These are phyloP conservation scores for Xylariales sp. DNA, from an alignment of 2,329 filamentous ascomycete genomes.

Conservation along the genomic window DNA sequence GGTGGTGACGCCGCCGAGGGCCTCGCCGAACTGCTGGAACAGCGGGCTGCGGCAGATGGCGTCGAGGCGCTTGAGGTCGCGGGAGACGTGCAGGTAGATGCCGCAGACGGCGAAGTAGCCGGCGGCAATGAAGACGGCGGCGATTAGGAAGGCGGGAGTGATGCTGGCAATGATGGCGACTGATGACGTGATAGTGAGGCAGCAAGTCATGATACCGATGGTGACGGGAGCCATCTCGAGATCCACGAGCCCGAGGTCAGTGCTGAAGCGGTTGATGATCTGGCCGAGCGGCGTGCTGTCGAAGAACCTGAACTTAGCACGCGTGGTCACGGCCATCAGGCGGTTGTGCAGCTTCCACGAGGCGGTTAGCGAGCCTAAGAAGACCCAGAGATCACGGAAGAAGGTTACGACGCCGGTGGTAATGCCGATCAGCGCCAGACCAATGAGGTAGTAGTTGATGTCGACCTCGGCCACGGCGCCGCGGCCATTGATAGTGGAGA, in stretches of 20 bases:
- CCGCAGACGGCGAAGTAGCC: conserved; percentile 79
- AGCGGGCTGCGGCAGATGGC: conserved; percentile 91
- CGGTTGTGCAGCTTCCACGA: conserved; percentile 79
- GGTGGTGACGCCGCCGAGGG: conserved; percentile 87
- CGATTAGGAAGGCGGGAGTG: conserved; percentile 86
- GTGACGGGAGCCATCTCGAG: conserved; percentile 94
- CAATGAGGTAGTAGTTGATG: conserved; percentile 73
- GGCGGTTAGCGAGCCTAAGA: conserved; percentile 85
- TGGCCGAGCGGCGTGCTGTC: conserved; percentile 93
- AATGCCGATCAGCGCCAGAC: conserved; percentile 78
- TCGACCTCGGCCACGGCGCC: conserved; percentile 58
- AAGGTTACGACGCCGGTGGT: conserved; percentile 78
- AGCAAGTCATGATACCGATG: conserved; percentile 67
- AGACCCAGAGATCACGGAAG: conserved; percentile 79
- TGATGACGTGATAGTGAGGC: conserved; percentile 71
- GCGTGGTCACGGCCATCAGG: conserved; percentile 73
- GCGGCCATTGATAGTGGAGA: too few species aligned
- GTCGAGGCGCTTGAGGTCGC: conserved; percentile 91
- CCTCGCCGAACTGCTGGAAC: conserved; percentile 98
- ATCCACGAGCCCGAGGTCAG: conserved; percentile 90
- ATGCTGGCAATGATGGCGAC: conserved; percentile 82
- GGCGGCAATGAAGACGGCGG: conserved; percentile 76
- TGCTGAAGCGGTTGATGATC: conserved; percentile 97
- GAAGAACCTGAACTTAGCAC: conserved; percentile 96
- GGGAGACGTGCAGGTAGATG: conserved; percentile 89